Conservation (phyloP, 805 yeast genomes). For the Danielia reshetovae region DNA sequence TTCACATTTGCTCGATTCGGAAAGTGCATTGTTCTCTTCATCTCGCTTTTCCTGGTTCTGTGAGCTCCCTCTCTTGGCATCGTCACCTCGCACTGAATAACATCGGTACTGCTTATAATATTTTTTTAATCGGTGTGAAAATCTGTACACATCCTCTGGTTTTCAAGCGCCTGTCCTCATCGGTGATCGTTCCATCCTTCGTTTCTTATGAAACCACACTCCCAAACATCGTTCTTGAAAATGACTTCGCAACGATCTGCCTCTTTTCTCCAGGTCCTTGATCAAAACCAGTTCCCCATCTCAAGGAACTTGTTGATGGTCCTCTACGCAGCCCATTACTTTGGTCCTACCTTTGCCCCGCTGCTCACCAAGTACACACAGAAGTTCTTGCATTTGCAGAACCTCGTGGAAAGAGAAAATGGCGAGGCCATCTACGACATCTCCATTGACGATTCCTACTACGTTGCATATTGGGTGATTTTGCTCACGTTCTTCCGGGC, state of each 20-base stretch:
- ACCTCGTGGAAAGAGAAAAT: conserved; percentile 13
- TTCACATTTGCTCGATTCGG: not conserved
- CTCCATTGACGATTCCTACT: conserved; percentile 52
- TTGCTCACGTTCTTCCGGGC: conserved; percentile 56
- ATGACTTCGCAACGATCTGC: too few species aligned
- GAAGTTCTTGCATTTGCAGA: conserved; percentile 35
- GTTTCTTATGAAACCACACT: too few species aligned
- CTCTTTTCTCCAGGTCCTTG: conserved; percentile 18
- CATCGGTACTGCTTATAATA: too few species aligned
- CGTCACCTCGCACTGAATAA: too few species aligned
- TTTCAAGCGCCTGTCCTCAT: too few species aligned
- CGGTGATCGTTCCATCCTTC: too few species aligned
- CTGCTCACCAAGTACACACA: conserved; percentile 23
- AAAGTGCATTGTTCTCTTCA: too few species aligned
- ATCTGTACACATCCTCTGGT: too few species aligned
- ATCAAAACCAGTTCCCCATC: conserved; percentile 34
- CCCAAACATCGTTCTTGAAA: too few species aligned
- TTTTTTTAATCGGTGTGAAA: too few species aligned
- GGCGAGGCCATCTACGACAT: conserved; percentile 43
- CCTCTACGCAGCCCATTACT: conserved; percentile 24
- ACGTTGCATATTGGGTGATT: conserved; percentile 54
- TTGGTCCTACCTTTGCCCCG: conserved; percentile 14
- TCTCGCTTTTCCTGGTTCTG: too few species aligned
- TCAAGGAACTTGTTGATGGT: conserved; percentile 26
- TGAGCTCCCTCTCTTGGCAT: too few species aligned